phyloP scores from a whole-genome alignment of 768 basidiomycete species.

The Trametes cinnabarina region DNA sequence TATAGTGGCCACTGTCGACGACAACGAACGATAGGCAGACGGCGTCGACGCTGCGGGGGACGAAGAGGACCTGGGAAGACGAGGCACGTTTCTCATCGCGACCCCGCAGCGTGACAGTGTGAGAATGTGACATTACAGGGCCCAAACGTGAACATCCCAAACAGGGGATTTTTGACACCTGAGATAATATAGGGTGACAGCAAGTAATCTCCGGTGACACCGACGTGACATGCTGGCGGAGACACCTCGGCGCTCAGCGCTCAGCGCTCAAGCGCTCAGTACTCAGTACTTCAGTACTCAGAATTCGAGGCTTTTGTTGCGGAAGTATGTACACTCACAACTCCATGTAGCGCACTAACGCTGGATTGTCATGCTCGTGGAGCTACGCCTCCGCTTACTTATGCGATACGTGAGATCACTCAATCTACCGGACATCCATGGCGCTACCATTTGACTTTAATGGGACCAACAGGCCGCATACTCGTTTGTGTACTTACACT shows the following conservation, averaged over 20 bases:
- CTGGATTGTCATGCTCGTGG: background rate
- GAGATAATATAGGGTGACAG: background rate
- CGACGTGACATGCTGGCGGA: background rate
- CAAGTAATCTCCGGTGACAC: slow-evolving; percentile 2
- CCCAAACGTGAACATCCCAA: background rate
- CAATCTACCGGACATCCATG: too few species aligned
- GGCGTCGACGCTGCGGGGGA: slow-evolving; percentile 20
- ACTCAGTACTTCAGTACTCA: too few species aligned
- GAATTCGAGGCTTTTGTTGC: too few species aligned
- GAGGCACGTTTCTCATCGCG: slow-evolving; percentile 24
- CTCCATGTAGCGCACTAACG: too few species aligned
- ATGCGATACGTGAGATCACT: too few species aligned
- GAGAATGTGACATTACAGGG: slow-evolving; percentile 9
- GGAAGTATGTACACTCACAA: too few species aligned
- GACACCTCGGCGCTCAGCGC: too few species aligned
- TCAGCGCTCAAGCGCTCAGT: too few species aligned
- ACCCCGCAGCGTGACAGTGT: slow-evolving; percentile 17
- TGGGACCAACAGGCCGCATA: too few species aligned
- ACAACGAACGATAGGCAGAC: slow-evolving; percentile 18
- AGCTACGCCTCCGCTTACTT: too few species aligned
- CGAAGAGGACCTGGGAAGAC: slow-evolving; percentile 10
- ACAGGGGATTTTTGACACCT: background rate
- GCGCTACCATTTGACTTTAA: too few species aligned
- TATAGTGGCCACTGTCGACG: slow-evolving; percentile 17
- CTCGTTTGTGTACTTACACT: too few species aligned